Percentiles rank a stretch among this genome's conserved stretches.
Conservation (phyloP, 805 yeast species). For the Candida maesae region DNA sequence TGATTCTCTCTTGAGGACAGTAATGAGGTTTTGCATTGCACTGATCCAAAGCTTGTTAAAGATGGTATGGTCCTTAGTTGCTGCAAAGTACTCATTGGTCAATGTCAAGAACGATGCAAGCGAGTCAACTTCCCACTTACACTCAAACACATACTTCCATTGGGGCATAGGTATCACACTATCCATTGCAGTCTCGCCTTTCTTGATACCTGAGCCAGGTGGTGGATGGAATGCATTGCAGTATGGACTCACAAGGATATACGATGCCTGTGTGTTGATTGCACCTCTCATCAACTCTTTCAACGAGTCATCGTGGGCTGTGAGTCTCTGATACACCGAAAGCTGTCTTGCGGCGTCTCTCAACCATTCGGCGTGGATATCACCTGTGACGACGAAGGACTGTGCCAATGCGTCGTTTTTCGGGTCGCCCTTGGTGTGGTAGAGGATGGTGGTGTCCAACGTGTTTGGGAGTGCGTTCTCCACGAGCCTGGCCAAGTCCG, state of each 20-base stretch:
- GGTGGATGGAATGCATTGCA: constrained; percentile 95
- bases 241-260: constrained; percentile 61
- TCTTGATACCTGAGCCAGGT: constrained; percentile 35
- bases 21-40: constrained; percentile 50
- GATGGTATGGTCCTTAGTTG: constrained; percentile 46
- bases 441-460: constrained; percentile 78
- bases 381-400: constrained; percentile 85
- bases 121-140: constrained; percentile 87
- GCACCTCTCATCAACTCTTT: constrained; percentile 66
- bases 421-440: constrained; percentile 41
- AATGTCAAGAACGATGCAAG: constrained; percentile 77
- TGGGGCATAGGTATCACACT: constrained; percentile 66
- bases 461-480: constrained; percentile 88
- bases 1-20: constrained; percentile 56
- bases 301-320: constrained; percentile 47
- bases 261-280: constrained; percentile 71
- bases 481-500: constrained; percentile 67
- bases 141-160: constrained; percentile 74
- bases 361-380: constrained; percentile 91
- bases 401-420: constrained; percentile 36
- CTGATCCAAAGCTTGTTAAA: constrained; percentile 49
- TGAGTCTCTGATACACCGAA: constrained; percentile 65
- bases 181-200: constrained; percentile 54
- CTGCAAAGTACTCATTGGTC: constrained; percentile 62
- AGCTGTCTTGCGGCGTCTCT: constrained; percentile 84